Conservation (phyloP, 768 basidiomycete species). For the Leccinum incarnatum region DNA sequence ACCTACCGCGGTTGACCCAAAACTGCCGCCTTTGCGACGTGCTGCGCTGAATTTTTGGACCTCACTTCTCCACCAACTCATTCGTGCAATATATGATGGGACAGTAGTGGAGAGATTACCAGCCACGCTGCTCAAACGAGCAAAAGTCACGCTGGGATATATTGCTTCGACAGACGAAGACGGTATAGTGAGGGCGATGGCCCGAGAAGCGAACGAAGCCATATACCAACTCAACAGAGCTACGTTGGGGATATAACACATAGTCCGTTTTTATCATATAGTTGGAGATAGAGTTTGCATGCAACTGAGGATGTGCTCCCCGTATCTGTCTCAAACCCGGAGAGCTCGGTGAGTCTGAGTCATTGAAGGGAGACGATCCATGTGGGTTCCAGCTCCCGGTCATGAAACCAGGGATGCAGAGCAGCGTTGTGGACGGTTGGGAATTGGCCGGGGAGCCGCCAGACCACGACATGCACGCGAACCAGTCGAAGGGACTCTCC, state of each 20-base stretch:
- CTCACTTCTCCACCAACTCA: slow-evolving; percentile 60
- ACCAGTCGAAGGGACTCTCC: slow-evolving; percentile 9
- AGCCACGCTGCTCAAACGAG: slow-evolving; percentile 42
- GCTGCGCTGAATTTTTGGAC: slow-evolving; percentile 83
- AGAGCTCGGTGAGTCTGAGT: slow-evolving; percentile 68
- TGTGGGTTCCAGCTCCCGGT: slow-evolving; percentile 49
- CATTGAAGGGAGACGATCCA: slow-evolving; percentile 65
- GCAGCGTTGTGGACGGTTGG: slow-evolving; percentile 21
- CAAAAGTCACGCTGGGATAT: slow-evolving; percentile 64
- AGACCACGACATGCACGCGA: slow-evolving; percentile 28
- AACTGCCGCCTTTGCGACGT: slow-evolving; percentile 78
- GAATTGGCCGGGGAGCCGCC: slow-evolving; percentile 22
- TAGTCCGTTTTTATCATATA: neutral
- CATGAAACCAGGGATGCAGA: neutral
- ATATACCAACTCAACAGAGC: slow-evolving; percentile 51
- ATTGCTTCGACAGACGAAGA: slow-evolving; percentile 73
- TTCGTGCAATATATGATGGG: slow-evolving; percentile 47
- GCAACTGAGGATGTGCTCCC: slow-evolving; percentile 41
- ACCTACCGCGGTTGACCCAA: slow-evolving; percentile 56
- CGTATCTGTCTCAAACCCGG: slow-evolving; percentile 93
- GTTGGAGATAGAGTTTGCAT: neutral
- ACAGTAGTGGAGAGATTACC: slow-evolving; percentile 18
- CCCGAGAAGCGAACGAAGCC: slow-evolving; percentile 61
- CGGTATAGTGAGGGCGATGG: slow-evolving; percentile 68
- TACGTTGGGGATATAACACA: slow-evolving; percentile 31